Conservation (phyloP, 306 rosid genomes). For the Delonix regia region DNA sequence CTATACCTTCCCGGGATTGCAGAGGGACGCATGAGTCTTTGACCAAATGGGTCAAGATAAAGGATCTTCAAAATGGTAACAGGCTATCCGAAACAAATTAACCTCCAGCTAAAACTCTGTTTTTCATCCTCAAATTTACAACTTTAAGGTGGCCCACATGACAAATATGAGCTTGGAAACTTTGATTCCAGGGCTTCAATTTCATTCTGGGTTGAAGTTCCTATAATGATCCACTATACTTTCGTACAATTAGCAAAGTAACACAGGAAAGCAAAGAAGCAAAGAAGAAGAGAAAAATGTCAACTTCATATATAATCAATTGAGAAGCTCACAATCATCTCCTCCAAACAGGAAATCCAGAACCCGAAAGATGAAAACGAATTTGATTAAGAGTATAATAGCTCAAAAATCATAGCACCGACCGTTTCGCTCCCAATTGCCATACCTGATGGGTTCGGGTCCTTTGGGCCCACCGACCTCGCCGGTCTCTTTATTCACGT, state of each 20-base stretch:
- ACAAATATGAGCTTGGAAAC: not conserved
- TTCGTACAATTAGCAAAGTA: not conserved
- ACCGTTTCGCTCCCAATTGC: conserved; percentile 97
- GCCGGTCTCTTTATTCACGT: conserved; percentile 54
- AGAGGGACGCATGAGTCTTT: too few species aligned
- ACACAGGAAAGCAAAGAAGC: not conserved
- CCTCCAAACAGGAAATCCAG: not conserved
- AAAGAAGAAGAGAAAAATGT: not conserved
- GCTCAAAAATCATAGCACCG: conserved; percentile 85
- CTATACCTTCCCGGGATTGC: too few species aligned
- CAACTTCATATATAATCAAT: not conserved
- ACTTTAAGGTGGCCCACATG: not conserved
- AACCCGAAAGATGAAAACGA: not conserved
- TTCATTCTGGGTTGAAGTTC: not conserved
- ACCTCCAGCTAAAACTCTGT: not conserved
- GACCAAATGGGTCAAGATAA: not conserved
- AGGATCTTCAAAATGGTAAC: too few species aligned
- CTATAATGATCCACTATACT: not conserved
- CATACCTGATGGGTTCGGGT: conserved; percentile 91
- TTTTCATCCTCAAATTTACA: not conserved
- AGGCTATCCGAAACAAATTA: too few species aligned
- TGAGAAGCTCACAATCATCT: not conserved
- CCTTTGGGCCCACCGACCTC: conserved; percentile 93
- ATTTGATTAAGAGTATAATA: not conserved
- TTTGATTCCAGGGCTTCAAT: not conserved